Evolutionary conservation across 495 filamentous ascomycete genomes (phyloP), one percentile per base, ranked within the genome.

Genomic region (Xylaria cubensis): DNA sequence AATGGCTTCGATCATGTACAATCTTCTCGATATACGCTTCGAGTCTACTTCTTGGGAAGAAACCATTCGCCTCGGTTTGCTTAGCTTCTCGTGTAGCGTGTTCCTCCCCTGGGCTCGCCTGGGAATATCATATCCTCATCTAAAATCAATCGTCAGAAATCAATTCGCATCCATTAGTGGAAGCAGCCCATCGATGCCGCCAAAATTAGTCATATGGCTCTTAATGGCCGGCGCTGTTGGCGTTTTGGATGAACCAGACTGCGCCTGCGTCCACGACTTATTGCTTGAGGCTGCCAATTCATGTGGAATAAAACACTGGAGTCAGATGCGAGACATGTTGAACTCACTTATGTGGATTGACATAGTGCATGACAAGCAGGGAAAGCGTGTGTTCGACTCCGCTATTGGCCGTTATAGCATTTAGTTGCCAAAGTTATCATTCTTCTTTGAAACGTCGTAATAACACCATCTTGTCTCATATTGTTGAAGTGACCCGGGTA

Each of bases 1-100:
- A 46, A 83, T 85, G 80, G 76, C 72, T 0, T 81, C 83, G 0
- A 79, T 84, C 58, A 80, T 80, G 72, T 87, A 86, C 73, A 82
- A 80, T 12, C 78, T 87, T 0, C 72, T 85, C 21, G 51, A 77
- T 61, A 80, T 80, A 73, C 26, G 55, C 17, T 76, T 81, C 70
- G 70, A 74, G 12, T 39, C 41, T 5, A 68, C 75, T 61, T 79
- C 80, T 0, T 61, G 70, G 13, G 71, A 81, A 41, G 83, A 86
- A 65, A 76, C 73, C 0, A 71, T 86, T 41, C 82, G 84, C 12
- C 71, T 84, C 4, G 83, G 80, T 21, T 69, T 86, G 2, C 70
- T 87, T 1, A 78, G 77, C 21, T 84, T 82, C 72, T 79, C 73
- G 9, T 79, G 74, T 24, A 74, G 72, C 67, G 70, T 83, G 42